Evolutionary conservation across 495 filamentous ascomycete species (phyloP).

Genomic region (Aspergillus sclerotiicarbonarius): DNA sequence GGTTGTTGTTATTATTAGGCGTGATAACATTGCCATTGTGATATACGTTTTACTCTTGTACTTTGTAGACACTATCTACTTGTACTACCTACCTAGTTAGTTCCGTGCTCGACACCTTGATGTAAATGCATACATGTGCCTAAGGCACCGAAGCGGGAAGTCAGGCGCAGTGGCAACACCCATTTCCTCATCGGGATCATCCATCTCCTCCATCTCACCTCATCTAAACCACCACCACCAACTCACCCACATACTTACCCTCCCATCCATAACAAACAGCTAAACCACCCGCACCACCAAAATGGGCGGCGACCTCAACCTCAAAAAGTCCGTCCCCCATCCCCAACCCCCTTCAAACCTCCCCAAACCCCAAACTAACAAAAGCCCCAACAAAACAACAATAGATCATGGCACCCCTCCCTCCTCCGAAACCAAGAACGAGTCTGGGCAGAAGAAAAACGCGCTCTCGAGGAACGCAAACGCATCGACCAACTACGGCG

Average conservation of each 20-base stretch:
- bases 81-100: not conserved
- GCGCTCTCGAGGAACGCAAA: constrained; percentile 94
- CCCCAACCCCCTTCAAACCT: not conserved
- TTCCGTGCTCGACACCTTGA: too few species aligned
- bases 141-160: not conserved
- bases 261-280: not conserved
- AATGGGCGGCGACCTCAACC: constrained; percentile 87
- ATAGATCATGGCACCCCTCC: constrained; percentile 80
- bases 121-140: not conserved
- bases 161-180: not conserved
- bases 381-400: not conserved
- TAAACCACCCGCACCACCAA: constrained; percentile 32
- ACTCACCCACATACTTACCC: not conserved
- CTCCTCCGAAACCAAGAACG: constrained; percentile 78
- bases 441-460: constrained; percentile 85
- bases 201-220: not conserved
- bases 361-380: not conserved
- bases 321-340: constrained; percentile 67
- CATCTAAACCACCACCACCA: not conserved
- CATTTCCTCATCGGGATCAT: not conserved
- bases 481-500: constrained; percentile 81
- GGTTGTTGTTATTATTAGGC: not conserved
- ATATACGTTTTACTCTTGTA: not conserved
- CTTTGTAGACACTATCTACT: not conserved
- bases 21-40: not conserved